These are phyloP conservation scores for Malus hybrid DNA, from an alignment of 331 rosid species.

Conservation along the genomic window DNA sequence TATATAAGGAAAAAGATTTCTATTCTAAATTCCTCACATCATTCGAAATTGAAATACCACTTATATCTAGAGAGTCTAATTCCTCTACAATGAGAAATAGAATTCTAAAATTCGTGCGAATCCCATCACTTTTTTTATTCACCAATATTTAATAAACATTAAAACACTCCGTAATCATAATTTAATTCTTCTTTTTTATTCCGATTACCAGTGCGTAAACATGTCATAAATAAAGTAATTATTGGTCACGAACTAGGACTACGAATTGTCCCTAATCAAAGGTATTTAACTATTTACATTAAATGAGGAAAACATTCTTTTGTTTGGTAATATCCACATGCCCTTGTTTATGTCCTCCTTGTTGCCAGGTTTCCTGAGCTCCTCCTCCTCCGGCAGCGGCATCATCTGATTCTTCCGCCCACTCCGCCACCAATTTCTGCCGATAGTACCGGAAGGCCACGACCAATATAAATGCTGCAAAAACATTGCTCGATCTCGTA, in stretches of 20 bases:
- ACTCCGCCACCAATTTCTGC: slow-evolving; percentile 53
- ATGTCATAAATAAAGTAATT: neutral
- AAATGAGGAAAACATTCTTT: slow-evolving; percentile 25
- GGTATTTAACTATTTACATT: slow-evolving; percentile 3
- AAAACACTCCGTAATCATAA: no score
- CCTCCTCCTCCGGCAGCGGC: slow-evolving; percentile 27
- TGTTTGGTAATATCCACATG: slow-evolving; percentile 24
- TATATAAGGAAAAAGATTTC: no score
- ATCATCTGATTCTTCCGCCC: slow-evolving; percentile 41
- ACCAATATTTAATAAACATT: no score
- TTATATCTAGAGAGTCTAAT: no score
- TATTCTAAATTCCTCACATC: no score
- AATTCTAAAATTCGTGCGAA: no score
- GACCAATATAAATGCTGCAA: slow-evolving; percentile 44
- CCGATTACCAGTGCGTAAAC: neutral
- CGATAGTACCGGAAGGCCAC: slow-evolving; percentile 88
- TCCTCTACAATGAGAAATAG: no score
- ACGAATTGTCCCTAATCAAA: neutral
- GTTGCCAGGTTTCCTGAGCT: slow-evolving; percentile 30
- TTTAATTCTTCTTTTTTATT: no score
- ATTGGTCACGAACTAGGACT: slow-evolving; percentile 1
- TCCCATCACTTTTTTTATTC: no score
- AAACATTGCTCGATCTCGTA: neutral
- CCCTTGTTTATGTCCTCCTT: neutral
- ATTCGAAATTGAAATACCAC: no score